Evolutionary conservation across 179 eudicot species (phyloP), one percentile per base, ranked within the genome.

Genomic region (Vitellaria paradoxa): DNA sequence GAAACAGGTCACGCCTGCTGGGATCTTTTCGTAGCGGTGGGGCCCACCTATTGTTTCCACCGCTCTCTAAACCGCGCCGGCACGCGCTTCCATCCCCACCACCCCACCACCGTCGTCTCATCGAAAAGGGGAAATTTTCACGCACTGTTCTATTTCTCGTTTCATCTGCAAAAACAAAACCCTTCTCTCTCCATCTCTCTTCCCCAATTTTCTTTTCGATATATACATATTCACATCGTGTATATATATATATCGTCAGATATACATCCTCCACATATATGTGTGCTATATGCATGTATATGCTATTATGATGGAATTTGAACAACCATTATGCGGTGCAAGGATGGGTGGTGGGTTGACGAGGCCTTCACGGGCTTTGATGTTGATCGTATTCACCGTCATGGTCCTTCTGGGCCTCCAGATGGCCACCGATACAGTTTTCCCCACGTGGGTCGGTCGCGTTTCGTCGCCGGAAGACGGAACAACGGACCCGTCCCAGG

Each of bases 361-460:
- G 17, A 74, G 67, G 11, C 90, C 87, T 1, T 83, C 90, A 14
- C 80, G 84, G 88, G 83, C 88, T 2, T 79, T 87, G 53, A 75
- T 86, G 6, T 18, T 87, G 1, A 50, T 90, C 0, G 7, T 83
- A 3, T 24, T 89, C 53, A 74, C 90, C 0, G 65, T 82, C 24
- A 10, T 86, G 7, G 80, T 81, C 65, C 14, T 90, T 68, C 61
- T 85, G 14, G 55, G 76, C 80, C 79, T 90, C 74, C 92, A 86
- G 60, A 70, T 85, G 70, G 80, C 83, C 63, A 9, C 64, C 66
- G 81, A 84, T 75, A 20, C 80, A 57, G 63, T 78, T 66, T 78
- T 78, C 2, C 74, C 83, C 14, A 11, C 67, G 3, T 50, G 57
- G 49, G 71, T 55, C 14, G 55, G 56, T 10, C 61, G 59, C 30